These are phyloP conservation scores for Aspergillus floridensis DNA, from an alignment of 2,329 filamentous ascomycete genomes.

Conservation along the genomic window DNA sequence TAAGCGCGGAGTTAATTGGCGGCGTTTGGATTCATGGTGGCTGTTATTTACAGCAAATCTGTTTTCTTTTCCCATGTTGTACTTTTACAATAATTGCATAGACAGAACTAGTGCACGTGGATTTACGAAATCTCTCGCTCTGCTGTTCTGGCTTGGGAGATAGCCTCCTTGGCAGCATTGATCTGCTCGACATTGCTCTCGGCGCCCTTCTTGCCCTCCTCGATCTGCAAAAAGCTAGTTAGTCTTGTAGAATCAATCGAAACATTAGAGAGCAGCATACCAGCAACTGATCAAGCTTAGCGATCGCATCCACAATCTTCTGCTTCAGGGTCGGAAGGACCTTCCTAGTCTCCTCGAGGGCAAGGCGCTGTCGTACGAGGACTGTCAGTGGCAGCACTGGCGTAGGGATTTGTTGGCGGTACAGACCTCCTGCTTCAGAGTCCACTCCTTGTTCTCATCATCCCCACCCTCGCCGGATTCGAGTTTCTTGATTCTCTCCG, in stretches of 20 bases:
- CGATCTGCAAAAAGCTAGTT: slow-evolving; percentile 23
- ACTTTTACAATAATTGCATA: slow-evolving; percentile 1
- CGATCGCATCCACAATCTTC: slow-evolving; percentile 69
- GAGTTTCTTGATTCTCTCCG: slow-evolving; percentile 67
- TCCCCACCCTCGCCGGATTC: slow-evolving; percentile 64
- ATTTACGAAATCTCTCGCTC: slow-evolving; percentile 39
- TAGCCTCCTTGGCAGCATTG: slow-evolving; percentile 43
- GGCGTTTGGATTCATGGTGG: slow-evolving; percentile 21
- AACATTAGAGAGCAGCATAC: slow-evolving; percentile 47
- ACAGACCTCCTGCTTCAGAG: slow-evolving; percentile 80
- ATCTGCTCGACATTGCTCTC: slow-evolving; percentile 43
- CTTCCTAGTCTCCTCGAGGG: slow-evolving; percentile 81
- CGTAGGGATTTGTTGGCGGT: neutral
- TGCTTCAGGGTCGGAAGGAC: slow-evolving; percentile 71
- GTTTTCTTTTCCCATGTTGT: slow-evolving; percentile 10
- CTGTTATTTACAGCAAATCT: slow-evolving; percentile 21
- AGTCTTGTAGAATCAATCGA: neutral
- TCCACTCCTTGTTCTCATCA: slow-evolving; percentile 75
- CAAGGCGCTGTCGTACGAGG: slow-evolving; percentile 60
- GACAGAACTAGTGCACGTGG: neutral
- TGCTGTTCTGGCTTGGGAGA: slow-evolving; percentile 39
- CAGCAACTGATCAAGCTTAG: slow-evolving; percentile 72
- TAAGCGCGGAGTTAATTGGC: slow-evolving; percentile 28
- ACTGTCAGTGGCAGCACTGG: slow-evolving; percentile 5
- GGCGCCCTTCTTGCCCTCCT: slow-evolving; percentile 40